These are phyloP conservation scores for Persicaria tinctoria DNA, from an alignment of 148 eudicot species.

Conservation along the genomic window DNA sequence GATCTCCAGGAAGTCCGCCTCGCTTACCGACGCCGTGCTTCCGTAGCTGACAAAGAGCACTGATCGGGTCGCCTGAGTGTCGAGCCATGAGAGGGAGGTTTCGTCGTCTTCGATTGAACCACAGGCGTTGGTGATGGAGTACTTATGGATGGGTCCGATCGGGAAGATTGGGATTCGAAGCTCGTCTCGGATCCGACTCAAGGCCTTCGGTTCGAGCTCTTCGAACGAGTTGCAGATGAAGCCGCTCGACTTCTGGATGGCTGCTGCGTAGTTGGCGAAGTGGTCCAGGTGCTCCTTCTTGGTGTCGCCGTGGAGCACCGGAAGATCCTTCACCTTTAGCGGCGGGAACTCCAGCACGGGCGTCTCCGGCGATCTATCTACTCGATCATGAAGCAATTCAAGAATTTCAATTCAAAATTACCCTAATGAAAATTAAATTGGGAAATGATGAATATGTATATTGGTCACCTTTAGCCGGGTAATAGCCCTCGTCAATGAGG, in stretches of 20 bases:
- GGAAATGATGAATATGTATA: too few relatives aligned
- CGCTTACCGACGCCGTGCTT: conserved; percentile 26
- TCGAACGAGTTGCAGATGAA: conserved; percentile 45
- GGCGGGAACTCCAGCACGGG: conserved; percentile 21
- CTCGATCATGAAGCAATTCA: too few relatives aligned
- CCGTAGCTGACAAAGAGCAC: conserved; percentile 65
- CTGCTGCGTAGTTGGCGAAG: background rate
- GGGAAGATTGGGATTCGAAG: conserved; percentile 27
- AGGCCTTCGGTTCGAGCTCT: conserved; percentile 31
- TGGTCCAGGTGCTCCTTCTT: conserved; percentile 5
- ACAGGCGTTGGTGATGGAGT: conserved; percentile 20
- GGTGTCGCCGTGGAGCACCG: conserved; percentile 13
- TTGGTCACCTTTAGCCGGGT: background rate
- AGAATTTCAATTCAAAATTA: background rate
- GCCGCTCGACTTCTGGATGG: conserved; percentile 24
- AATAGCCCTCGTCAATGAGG: conserved; percentile 24
- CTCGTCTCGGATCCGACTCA: conserved; percentile 15
- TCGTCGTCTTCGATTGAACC: conserved; percentile 26
- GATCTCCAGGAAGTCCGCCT: conserved; percentile 30
- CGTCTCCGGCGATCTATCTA: background rate
- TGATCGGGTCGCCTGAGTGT: conserved; percentile 34
- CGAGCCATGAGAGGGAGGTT: conserved; percentile 42
- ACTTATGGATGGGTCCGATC: conserved; percentile 40
- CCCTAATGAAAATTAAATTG: too few relatives aligned
- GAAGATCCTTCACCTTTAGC: conserved; percentile 36